Base-by-base conservation (phyloP, 352 stramenopile species). In the Pythium coloratum region DNA sequence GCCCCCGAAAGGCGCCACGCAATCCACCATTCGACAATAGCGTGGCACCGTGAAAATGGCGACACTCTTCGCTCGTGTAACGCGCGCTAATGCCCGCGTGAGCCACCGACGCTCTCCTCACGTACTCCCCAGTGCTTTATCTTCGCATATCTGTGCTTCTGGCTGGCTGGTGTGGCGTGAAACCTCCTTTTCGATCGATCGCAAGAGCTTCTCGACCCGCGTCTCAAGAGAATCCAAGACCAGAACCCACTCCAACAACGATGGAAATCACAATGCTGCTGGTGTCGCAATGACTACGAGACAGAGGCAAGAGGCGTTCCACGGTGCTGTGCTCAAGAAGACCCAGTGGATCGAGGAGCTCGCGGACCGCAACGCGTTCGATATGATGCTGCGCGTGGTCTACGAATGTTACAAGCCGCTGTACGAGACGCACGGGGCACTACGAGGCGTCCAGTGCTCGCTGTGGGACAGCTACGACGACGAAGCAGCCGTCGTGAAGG, bases 21-120 rank as follows among this genome's bases (percentile, higher is more conserved):
- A 8, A 38, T 8, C 8, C 33, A 38, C 33, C 40, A 49, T 49
- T 49, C 12, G 14, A 7, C 6, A 44, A 44, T 44, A 18, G 38
- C 38, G 38, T 16, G 10, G 38, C 3, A 9, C 12, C 36, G 32
- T 44, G 34, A 32, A 46, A 32, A 66, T 66, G 30, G 59, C 59
- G 59, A 26, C 59, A 36, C n/a, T 65, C 24, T 32, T 66, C 51
- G 28, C 59, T n/a, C 59, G 59, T 18, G 34, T 42, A 8, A 40
- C 49, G 49, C 59, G 49, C 36, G 33, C 40, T 53, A 51, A 38
- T 18, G 34, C 26, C n/a, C 32, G 57, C 36, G 18, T 59, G 34
- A 32, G 59, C 8, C 34, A 34, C 49, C n/a, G 46, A 1, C 59
- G 49, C 6, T 38, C 49, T 7, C 0, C 49, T 14, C 32, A 53